Base-by-base conservation (phyloP, 495 filamentous ascomycete species). In the Clohesyomyces aquaticus region DNA sequence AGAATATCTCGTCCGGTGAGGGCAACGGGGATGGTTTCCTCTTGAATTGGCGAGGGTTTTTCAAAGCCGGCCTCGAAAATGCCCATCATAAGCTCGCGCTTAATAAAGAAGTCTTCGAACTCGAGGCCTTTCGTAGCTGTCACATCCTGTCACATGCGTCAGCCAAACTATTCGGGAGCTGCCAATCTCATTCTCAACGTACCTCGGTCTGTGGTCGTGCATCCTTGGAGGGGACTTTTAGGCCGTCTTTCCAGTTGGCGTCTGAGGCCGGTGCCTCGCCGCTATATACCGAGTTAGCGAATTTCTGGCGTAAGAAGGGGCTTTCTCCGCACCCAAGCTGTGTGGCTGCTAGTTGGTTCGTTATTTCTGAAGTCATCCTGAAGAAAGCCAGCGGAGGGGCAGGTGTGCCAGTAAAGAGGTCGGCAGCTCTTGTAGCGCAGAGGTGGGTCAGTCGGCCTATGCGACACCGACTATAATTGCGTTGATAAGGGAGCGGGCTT, bases 51-150 rank as follows among this genome's bases (percentile, higher is more conserved):
- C 48, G 94, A 99, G 1, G 94, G 94, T 77, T 96, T 97, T 72
- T 99, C 94, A 76, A 96, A 99, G 52, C 94, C 94, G 67, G 94
- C 94, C 78, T 97, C 95, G 76, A 98, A 98, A 57, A 99, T 97
- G 29, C 94, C 94, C 92, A 97, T 98, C 79, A 99, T 83, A 27
- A 99, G 81, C 68, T 96, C 90, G 57, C 94, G 86, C 76, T 94
- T 95, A 71, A 98, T 88, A 61, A 87, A 88, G 69, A 99, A 96
- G 60, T 99, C 93, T 72, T 98, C 94, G 67, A 96, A 99, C 60
- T 98, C 94, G 60, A 98, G 81, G 55, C 94, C 94, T 79, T 96
- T 99, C 3, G 93, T 98, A 58, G 89, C 90, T 46, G 93, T 97
- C 43, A 99, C 94, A 86, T 99, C 94, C 90, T 96, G 48, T 4